Evolutionary conservation across 2,329 filamentous ascomycete genomes (phyloP), one percentile per base, ranked within the genome.

Genomic region (Eurotiales sp.): DNA sequence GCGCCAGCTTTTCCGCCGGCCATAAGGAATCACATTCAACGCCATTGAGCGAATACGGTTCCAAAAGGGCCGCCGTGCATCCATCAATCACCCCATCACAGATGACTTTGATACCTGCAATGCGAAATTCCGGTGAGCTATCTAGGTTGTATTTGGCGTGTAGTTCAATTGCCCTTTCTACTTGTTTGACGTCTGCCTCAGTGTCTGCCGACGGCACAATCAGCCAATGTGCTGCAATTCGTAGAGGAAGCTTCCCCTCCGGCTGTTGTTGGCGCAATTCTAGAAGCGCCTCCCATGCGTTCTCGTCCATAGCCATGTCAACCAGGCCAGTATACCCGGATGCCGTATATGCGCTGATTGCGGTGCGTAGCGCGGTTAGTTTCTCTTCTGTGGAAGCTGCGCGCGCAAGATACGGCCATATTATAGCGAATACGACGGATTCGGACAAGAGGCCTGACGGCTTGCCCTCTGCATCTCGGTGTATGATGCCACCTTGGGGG

Each of bases 301-400:
- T 66, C 29, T 78, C 75, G 48, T 78, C 74, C 74, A 77, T 78
- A 17, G 75, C 76, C 76, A 78, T 78, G 42, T 78, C 76, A 6
- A 78, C 67, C 30, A 76, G 62, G 2, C 75, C 74, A 0, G 76
- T 78, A 50, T 74, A 76, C 1, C 76, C 76, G 0, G 69, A 70
- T 0, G 66, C 61, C 23, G 72, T 72, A 51, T 77, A 78, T 8
- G 70, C 66, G 0, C 59, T 55, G 41, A 76, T 66, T 0, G 73
- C 76, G 2, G 67, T 62, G 17, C 65, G 63, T 32, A 78, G 56
- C 0, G 72, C 69, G 5, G 56, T 57, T 39, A 71, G 56, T 46
- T 77, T 76, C 43, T 77, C 73, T 21, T 72, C 68, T 14, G 67
- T 63, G 3, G 71, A 70, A 1, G 71, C 64, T 0, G 71, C 66